These are phyloP conservation scores for Pythium utonaiense DNA, from an alignment of 352 stramenopile genomes.

Conservation along the genomic window DNA sequence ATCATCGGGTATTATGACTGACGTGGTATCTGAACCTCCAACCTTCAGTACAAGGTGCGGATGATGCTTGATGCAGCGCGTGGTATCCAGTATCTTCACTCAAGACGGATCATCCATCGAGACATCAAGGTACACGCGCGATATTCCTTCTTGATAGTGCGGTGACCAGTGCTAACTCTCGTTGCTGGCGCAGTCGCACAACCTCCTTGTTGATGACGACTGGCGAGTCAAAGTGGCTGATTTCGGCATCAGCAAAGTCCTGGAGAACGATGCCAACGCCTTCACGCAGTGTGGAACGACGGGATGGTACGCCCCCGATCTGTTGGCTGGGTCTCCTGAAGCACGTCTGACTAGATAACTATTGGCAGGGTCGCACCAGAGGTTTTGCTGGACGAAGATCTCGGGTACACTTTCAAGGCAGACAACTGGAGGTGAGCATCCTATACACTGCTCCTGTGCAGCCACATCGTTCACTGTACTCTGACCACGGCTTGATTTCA, in stretches of 20 bases:
- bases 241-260: slow-evolving; percentile 88
- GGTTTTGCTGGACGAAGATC: slow-evolving; percentile 82
- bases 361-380: slow-evolving; percentile 76
- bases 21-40: slow-evolving; percentile 20
- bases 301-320: slow-evolving; percentile 51
- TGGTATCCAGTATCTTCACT: slow-evolving; percentile 89
- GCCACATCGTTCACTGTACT: not conserved
- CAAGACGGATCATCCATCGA: slow-evolving; percentile 83
- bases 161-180: not conserved
- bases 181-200: slow-evolving; percentile 86
- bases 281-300: slow-evolving; percentile 88
- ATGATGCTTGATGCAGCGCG: slow-evolving; percentile 88
- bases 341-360: not conserved
- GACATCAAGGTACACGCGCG: slow-evolving; percentile 75
- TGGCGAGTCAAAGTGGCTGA: slow-evolving; percentile 88
- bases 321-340: not conserved
- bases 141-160: not conserved
- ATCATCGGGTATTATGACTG: not conserved
- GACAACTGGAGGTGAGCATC: slow-evolving; percentile 82
- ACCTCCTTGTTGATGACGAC: slow-evolving; percentile 87
- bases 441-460: not conserved
- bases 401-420: slow-evolving; percentile 87
- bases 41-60: slow-evolving; percentile 78
- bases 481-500: not conserved
- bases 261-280: slow-evolving; percentile 72